A percentile compares a stretch with the other conserved stretches of the same genome.
Conservation (phyloP, 768 basidiomycete genomes). For the Solioccasus polychromus region DNA sequence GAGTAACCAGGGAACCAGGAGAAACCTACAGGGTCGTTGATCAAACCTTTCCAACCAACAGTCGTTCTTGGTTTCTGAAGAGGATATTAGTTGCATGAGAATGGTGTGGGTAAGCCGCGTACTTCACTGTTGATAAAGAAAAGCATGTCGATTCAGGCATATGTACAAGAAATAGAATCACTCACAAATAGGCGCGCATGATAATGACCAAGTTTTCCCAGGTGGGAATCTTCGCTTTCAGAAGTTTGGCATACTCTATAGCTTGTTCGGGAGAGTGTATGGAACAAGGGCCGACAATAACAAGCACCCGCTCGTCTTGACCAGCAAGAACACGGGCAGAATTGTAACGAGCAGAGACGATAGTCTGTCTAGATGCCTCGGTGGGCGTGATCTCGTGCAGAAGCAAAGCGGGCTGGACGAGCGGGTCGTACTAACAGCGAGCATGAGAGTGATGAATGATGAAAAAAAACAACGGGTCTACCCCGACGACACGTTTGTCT, state of each 20-base stretch:
- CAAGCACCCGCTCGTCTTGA: constrained; percentile 80
- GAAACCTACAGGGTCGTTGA: constrained; percentile 69
- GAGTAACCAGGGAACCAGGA: too few species aligned
- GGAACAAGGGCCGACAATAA: constrained; percentile 94
- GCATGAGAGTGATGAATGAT: not conserved
- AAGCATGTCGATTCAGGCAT: constrained; percentile 29
- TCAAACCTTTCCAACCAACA: constrained; percentile 96
- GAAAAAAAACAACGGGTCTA: constrained; percentile 38
- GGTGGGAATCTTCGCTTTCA: constrained; percentile 61
- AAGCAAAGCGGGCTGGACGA: constrained; percentile 89
- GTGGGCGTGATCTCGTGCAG: constrained; percentile 80
- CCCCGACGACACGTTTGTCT: constrained; percentile 77
- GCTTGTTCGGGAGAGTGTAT: constrained; percentile 90
- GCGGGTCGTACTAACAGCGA: constrained; percentile 84
- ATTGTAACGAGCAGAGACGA: constrained; percentile 74
- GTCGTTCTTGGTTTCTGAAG: constrained; percentile 91
- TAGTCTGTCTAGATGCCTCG: constrained; percentile 64
- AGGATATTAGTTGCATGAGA: constrained; percentile 12
- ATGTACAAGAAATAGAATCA: constrained; percentile 17
- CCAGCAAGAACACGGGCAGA: constrained; percentile 81
- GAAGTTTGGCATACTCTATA: constrained; percentile 71
- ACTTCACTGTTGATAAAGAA: constrained; percentile 42
- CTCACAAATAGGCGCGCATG: constrained; percentile 97
- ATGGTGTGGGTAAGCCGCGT: not conserved
- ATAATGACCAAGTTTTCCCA: constrained; percentile 83